phyloP scores from a whole-genome alignment of 1,139 yeast species.

The Diutina mesorugosa region DNA sequence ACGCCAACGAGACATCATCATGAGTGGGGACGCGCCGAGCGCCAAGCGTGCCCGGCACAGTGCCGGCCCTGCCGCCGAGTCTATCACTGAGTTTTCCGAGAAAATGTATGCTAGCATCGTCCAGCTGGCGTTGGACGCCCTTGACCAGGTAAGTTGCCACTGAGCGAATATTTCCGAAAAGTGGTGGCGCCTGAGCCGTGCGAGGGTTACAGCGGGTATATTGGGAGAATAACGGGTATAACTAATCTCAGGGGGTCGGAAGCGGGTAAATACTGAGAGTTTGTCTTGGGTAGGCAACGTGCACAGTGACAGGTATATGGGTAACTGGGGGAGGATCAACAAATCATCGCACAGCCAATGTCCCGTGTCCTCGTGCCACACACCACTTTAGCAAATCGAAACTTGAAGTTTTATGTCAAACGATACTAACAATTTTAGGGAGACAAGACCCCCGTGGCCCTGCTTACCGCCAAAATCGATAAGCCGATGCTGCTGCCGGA shows the following conservation, averaged over 20 bases:
- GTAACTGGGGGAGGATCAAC: not conserved
- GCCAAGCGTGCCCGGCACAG: not conserved
- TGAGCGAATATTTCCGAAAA: not conserved
- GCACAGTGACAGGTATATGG: not conserved
- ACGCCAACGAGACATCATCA: not conserved
- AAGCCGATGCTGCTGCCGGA: slow-evolving; percentile 21
- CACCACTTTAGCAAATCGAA: not conserved
- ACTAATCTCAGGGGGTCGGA: not conserved
- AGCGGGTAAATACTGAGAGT: no score
- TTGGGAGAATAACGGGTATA: not conserved
- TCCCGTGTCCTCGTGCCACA: not conserved
- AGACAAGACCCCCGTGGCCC: slow-evolving; percentile 23
- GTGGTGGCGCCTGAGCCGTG: not conserved
- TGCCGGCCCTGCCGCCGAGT: not conserved
- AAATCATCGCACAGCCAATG: slow-evolving; percentile 1
- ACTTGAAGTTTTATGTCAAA: not conserved
- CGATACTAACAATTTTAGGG: slow-evolving; percentile 16
- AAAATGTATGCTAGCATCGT: slow-evolving; percentile 54
- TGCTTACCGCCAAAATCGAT: slow-evolving; percentile 23
- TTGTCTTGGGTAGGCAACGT: not conserved
- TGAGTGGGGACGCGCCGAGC: not conserved
- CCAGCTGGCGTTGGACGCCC: slow-evolving; percentile 55
- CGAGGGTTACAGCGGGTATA: not conserved
- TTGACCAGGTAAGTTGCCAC: slow-evolving; percentile 42
- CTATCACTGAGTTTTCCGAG: slow-evolving; percentile 20